Base-by-base conservation (phyloP, 805 yeast genomes). In the Huiozyma naganishii region DNA sequence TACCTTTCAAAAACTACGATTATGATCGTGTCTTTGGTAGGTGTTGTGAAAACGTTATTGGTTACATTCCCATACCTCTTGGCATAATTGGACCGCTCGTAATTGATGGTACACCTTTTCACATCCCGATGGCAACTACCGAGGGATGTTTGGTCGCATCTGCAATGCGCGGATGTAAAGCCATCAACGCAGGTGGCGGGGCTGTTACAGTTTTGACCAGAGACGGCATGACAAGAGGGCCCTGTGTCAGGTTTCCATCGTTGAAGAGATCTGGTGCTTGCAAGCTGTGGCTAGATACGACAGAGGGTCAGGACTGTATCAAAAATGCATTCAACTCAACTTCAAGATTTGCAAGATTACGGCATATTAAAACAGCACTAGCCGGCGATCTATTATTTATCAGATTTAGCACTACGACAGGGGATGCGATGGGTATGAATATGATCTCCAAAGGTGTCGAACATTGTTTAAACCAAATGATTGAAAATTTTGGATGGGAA, bases 341-440 rank as follows among this genome's bases (percentile, higher is more conserved):
- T 13, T 89, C 97, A 12, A 77, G 99, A 67, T 92, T 92, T 68
- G 99, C 99, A 12, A 79, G 96, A 59, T 75, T 92, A 57, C 95
- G 85, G 65, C 83, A 83, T 54, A 71, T 90, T 51, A 84, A 87
- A 64, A 87, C 97, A 12, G 95, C 97, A 3, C 71, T 90, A 64
- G 98, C 99, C 12, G 98, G 99, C 29, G 83, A 83, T 40, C 71
- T 83, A 53, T 71, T 92, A 55, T 92, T 77, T 58, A 82, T 92
- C 54, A 79, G 99, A 59, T 92, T 92, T 72, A 79, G 89, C 62
- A 94, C 99, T n/a, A 88, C 95, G 35, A 92, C 99, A 13, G 99
- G 99, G 65, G 99, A 92, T 70, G 99, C 99, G 13, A 92, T 92
- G 99, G 99, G 99, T 51, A 92, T 92, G 99, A 92, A 92, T 64